Evolutionary conservation across 1,284 basidiomycete genomes (phyloP), one percentile per base, ranked within the genome.

Genomic region (Pseudozyma tsukubaensis): DNA sequence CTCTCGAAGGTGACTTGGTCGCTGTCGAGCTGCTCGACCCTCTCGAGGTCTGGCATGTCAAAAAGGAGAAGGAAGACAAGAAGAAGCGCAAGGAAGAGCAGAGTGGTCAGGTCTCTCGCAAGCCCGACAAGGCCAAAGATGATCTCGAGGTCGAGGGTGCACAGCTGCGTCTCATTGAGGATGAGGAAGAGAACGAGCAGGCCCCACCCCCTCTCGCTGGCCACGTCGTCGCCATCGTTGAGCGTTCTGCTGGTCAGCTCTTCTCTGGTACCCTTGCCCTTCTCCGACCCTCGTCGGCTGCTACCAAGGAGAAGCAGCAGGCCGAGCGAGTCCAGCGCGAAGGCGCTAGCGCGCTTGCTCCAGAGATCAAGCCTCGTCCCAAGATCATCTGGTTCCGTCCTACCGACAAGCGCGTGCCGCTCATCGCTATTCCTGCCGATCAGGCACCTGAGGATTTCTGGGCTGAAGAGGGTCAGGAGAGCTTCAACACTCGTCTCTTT

Each of bases 361-460:
- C 91, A 43, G 89, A 91, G 72, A 89, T 64, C 29, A 68, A 79
- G 64, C 63, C 85, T 40, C 91, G 95, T 45, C 97, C 96, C 76
- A 99, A 97, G 89, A 99, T 99, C 79, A 94, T 99, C 56, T 99
- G 97, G 97, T 98, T 99, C 89, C 96, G 98, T 86, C 97, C 97
- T 2, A 97, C 96, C 39, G 95, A 98, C 88, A 99, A 99, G 87
- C 92, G 97, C 72, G 97, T 99, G 6, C 97, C 97, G 53, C 89
- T 99, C 47, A 98, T 99, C 82, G 97, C 97, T 57, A 99, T 99
- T 77, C 97, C 96, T n/a, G 74, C 83, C 13, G 97, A 99, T 83
- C 97, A 99, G 86, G 96, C 97, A 0, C 97, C 97, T 4, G 89
- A 89, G 14, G 96, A 98, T 86, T 99, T 99, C 82, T 91, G 99